A percentile compares a stretch with the other conserved stretches of the same genome.
These are phyloP conservation scores for Fusarium austroafricanum DNA, from an alignment of 2,329 filamentous ascomycete genomes.

Conservation along the genomic window DNA sequence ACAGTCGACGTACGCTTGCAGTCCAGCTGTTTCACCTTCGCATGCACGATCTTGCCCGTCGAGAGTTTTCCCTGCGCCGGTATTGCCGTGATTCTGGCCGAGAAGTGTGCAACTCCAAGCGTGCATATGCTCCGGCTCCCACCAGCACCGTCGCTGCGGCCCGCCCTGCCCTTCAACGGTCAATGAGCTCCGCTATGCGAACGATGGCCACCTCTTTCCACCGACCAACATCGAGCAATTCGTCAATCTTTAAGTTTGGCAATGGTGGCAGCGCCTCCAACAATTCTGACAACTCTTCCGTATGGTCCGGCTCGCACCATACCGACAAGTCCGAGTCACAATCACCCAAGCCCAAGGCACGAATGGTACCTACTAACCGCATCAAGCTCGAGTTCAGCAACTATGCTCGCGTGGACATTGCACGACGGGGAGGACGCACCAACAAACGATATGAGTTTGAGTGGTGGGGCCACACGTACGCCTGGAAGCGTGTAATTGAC, in stretches of 20 bases:
- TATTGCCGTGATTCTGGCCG: slow-evolving; percentile 94
- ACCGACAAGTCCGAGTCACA: slow-evolving; percentile 33
- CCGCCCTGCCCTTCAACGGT: slow-evolving; percentile 60
- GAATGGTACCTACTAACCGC: slow-evolving; percentile 73
- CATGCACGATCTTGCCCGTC: slow-evolving; percentile 88
- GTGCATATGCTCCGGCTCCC: slow-evolving; percentile 64
- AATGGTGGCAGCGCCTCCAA: slow-evolving; percentile 27
- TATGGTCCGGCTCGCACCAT: slow-evolving; percentile 43
- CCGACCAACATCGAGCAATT: slow-evolving; percentile 41
- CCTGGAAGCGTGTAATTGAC: slow-evolving; percentile 83
- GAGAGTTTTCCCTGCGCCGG: slow-evolving; percentile 89
- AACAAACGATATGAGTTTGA: slow-evolving; percentile 89
- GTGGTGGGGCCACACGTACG: slow-evolving; percentile 90
- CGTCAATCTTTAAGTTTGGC: slow-evolving; percentile 40
- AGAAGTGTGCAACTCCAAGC: slow-evolving; percentile 87
- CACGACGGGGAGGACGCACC: slow-evolving; percentile 71
- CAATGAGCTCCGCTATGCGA: slow-evolving; percentile 59
- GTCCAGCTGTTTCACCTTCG: slow-evolving; percentile 89
- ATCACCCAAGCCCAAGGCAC: slow-evolving; percentile 51
- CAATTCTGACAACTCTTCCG: slow-evolving; percentile 39
- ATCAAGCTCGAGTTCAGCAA: slow-evolving; percentile 97
- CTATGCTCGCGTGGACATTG: slow-evolving; percentile 91
- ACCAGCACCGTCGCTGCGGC: slow-evolving; percentile 47
- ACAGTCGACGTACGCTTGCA: slow-evolving; percentile 72
- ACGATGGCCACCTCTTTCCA: slow-evolving; percentile 54